Conservation (phyloP, 2,329 filamentous ascomycete species). For the Apiospora pterosperma region DNA sequence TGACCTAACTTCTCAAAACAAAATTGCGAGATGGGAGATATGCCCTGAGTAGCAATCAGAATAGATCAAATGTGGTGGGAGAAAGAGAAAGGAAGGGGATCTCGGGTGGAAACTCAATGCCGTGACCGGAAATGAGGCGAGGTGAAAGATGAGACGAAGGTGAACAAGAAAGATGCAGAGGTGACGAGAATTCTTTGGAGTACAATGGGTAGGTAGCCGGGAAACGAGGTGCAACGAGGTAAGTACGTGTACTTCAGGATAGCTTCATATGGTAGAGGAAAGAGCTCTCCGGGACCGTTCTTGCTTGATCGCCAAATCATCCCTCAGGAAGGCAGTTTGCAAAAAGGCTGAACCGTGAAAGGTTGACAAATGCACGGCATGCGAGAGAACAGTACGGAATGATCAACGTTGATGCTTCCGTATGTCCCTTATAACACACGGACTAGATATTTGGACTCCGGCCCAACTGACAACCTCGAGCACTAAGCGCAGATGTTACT, state of each 20-base stretch:
- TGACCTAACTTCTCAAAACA: constrained; percentile 20
- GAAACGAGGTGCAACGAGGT: neutral
- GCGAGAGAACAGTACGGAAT: neutral
- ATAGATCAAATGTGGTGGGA: constrained; percentile 22
- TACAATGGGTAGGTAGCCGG: neutral
- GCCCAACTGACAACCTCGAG: neutral
- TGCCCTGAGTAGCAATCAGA: constrained; percentile 24
- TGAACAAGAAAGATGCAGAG: neutral
- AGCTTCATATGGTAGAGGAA: neutral
- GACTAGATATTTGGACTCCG: no score
- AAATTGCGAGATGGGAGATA: constrained; percentile 24
- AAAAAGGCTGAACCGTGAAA: neutral
- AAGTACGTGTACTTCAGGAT: neutral
- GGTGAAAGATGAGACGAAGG: neutral
- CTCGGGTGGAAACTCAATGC: neutral
- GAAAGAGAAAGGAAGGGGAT: constrained; percentile 10
- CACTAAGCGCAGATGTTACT: neutral
- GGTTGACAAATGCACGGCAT: neutral
- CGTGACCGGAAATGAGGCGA: neutral
- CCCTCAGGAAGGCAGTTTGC: neutral
- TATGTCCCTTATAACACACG: neutral
- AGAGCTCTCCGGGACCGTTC: neutral
- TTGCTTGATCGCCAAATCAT: neutral
- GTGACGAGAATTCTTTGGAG: neutral
- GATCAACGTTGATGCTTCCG: neutral